Conservation (phyloP, 1,284 basidiomycete genomes). For the Sparassis latifolia region DNA sequence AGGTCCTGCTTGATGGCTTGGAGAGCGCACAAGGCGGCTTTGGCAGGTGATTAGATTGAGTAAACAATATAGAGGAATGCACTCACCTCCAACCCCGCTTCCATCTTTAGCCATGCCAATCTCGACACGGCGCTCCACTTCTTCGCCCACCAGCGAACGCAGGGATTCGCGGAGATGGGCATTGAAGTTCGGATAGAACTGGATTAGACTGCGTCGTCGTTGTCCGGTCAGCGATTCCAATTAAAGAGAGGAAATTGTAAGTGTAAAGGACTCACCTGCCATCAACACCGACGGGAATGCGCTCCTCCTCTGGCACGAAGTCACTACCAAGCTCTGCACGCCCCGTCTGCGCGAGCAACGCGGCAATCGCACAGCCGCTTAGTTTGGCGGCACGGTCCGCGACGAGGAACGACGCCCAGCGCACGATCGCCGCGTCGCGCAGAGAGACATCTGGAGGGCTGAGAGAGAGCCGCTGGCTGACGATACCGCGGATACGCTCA, state of each 20-base stretch:
- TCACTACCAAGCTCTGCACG: constrained; percentile 42
- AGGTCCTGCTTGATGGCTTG: constrained; percentile 50
- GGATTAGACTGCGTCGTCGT: constrained; percentile 61
- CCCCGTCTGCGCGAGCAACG: constrained; percentile 79
- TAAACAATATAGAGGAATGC: background rate
- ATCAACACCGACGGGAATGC: constrained; percentile 80
- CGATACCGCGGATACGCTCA: constrained; percentile 46
- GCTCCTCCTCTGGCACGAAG: constrained; percentile 35
- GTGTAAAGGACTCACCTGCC: constrained; percentile 54
- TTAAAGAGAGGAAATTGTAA: background rate
- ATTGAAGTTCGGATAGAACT: constrained; percentile 87
- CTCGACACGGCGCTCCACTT: constrained; percentile 72
- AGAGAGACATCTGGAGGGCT: constrained; percentile 45
- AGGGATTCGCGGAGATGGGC: constrained; percentile 70
- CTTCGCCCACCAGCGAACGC: constrained; percentile 68
- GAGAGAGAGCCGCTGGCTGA: constrained; percentile 62
- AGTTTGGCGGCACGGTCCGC: constrained; percentile 79
- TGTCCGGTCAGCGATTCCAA: constrained; percentile 1
- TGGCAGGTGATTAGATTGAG: background rate
- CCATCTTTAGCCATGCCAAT: constrained; percentile 96
- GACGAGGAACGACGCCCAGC: constrained; percentile 75
- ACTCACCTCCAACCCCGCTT: constrained; percentile 90
- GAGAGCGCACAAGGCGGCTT: constrained; percentile 74
- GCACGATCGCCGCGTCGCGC: constrained; percentile 74
- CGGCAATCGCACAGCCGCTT: constrained; percentile 84